These are phyloP conservation scores for Fraxinus excelsior DNA, from an alignment of 257 asterid genomes.

Conservation along the genomic window DNA sequence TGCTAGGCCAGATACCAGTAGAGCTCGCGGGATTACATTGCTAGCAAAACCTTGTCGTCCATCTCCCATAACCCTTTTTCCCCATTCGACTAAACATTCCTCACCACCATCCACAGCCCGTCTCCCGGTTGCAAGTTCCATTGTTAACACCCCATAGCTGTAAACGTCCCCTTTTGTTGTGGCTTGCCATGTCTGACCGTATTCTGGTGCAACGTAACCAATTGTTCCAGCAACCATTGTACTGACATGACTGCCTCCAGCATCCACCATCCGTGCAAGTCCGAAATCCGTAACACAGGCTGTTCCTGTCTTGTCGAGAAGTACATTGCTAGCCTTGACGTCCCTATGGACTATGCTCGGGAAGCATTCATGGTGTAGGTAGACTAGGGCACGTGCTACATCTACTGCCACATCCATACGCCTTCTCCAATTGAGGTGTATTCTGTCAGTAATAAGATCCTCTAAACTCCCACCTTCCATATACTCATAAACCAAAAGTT, in stretches of 20 bases:
- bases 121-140: constrained; percentile 95
- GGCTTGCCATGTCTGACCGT: constrained; percentile 94
- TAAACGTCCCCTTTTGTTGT: constrained; percentile 95
- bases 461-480: constrained; percentile 94
- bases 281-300: constrained; percentile 94
- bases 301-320: constrained; percentile 70
- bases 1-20: constrained; percentile 57
- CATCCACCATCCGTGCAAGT: constrained; percentile 76
- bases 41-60: constrained; percentile 43
- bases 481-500: constrained; percentile 80
- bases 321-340: constrained; percentile 90
- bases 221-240: constrained; percentile 96
- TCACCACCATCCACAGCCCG: constrained; percentile 89
- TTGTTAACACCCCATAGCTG: constrained; percentile 80
- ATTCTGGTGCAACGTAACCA: constrained; percentile 96
- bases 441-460: constrained; percentile 53
- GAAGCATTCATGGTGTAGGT: constrained; percentile 83
- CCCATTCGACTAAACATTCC: constrained; percentile 94
- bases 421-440: constrained; percentile 51
- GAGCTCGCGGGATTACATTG: constrained; percentile 49
- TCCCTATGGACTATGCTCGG: constrained; percentile 87
- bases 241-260: constrained; percentile 80
- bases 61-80: constrained; percentile 71
- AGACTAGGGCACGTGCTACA: constrained; percentile 75
- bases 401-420: constrained; percentile 73